Conservation (phyloP, 2,329 filamentous ascomycete species). For the Escovopsis sp. region DNA sequence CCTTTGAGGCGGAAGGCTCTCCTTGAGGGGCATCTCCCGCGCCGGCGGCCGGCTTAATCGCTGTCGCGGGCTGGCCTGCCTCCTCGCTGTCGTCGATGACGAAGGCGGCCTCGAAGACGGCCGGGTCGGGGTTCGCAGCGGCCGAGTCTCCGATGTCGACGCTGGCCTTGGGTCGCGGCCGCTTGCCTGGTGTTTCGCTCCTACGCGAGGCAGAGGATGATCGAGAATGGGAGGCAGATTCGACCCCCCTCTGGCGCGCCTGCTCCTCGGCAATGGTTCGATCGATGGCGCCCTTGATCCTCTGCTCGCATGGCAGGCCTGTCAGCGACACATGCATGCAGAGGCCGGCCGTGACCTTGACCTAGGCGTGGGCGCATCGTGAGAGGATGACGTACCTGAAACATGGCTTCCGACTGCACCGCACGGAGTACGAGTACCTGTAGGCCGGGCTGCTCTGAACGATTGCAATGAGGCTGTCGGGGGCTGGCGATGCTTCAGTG, state of each 20-base stretch:
- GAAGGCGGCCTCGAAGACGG: conserved; percentile 77
- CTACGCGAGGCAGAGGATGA: conserved; percentile 24
- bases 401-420: conserved; percentile 10
- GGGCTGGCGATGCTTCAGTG: too few relatives aligned
- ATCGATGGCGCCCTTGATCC: conserved; percentile 74
- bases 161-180: conserved; percentile 22
- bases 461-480: too few relatives aligned
- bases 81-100: conserved; percentile 73
- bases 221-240: conserved; percentile 28
- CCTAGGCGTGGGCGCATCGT: neutral
- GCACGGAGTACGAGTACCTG: too few relatives aligned
- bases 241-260: conserved; percentile 49
- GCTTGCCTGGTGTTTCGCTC: conserved; percentile 20
- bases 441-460: too few relatives aligned
- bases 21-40: too few relatives aligned
- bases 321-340: conserved; percentile 2
- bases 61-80: conserved; percentile 30
- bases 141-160: conserved; percentile 25
- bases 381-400: conserved; percentile 15
- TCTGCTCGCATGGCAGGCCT: conserved; percentile 28
- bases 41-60: conserved; percentile 17
- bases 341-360: neutral
- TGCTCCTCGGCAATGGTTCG: conserved; percentile 84
- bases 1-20: neutral
- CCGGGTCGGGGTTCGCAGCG: conserved; percentile 54